These are phyloP conservation scores for Cutaneotrichosporon cyanovorans DNA, from an alignment of 1,284 basidiomycete genomes.

Conservation along the genomic window DNA sequence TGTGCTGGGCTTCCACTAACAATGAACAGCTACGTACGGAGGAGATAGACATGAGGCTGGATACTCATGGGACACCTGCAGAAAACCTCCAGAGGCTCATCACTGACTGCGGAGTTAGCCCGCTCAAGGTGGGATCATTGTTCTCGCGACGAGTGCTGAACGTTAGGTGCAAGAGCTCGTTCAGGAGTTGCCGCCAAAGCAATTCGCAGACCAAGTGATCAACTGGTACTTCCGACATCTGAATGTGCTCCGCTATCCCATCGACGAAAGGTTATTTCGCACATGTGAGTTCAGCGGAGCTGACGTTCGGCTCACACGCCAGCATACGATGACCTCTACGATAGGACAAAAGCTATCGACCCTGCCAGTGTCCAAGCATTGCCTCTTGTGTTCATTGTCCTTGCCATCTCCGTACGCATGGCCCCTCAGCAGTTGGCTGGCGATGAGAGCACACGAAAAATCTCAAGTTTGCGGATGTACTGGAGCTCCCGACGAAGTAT, in stretches of 20 bases:
- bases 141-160: slow-evolving; percentile 2
- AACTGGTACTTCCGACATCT: slow-evolving; percentile 52
- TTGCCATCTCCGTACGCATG: slow-evolving; percentile 79
- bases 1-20: neutral
- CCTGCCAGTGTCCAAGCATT: slow-evolving; percentile 80
- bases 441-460: slow-evolving; percentile 61
- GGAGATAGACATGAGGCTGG: slow-evolving; percentile 40
- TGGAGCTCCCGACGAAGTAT: slow-evolving; percentile 85
- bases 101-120: slow-evolving; percentile 79
- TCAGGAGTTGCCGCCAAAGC: slow-evolving; percentile 71
- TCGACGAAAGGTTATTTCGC: slow-evolving; percentile 80
- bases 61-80: slow-evolving; percentile 43
- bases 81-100: slow-evolving; percentile 59
- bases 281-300: slow-evolving; percentile 38
- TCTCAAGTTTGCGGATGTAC: slow-evolving; percentile 79
- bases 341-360: slow-evolving; percentile 64
- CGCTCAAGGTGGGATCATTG: slow-evolving; percentile 54
- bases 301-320: slow-evolving; percentile 53
- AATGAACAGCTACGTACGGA: slow-evolving; percentile 33
- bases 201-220: slow-evolving; percentile 58
- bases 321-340: slow-evolving; percentile 69
- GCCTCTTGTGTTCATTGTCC: slow-evolving; percentile 81
- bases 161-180: slow-evolving; percentile 66
- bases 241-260: slow-evolving; percentile 90
- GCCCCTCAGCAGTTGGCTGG: slow-evolving; percentile 77